Percentiles rank a stretch among this genome's conserved stretches.
Evolutionary conservation across 1,284 basidiomycete genomes (phyloP).

Genomic region (Crucibulum cyathiforme): DNA sequence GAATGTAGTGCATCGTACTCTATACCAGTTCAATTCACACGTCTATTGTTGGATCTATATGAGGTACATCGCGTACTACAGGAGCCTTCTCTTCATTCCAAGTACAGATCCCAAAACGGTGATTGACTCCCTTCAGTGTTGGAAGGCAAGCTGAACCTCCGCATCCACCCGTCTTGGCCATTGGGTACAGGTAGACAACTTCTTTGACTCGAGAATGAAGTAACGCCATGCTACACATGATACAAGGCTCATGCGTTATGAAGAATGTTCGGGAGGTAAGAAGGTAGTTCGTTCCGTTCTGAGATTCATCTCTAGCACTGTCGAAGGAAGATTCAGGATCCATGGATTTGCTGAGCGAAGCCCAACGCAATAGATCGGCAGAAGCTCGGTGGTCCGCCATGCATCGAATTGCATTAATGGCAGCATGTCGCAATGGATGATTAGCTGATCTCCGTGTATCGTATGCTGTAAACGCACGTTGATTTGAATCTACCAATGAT

Average conservation of each 20-base stretch:
- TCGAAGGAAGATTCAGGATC: conserved; percentile 14
- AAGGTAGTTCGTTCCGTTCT: conserved; percentile 82
- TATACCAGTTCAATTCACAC: conserved; percentile 35
- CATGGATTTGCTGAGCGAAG: conserved; percentile 6
- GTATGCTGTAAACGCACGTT: conserved; percentile 56
- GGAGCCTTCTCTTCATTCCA: conserved; percentile 51
- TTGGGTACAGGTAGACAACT: conserved; percentile 76
- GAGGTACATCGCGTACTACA: conserved; percentile 27
- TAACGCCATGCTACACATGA: conserved; percentile 96
- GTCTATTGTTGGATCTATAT: conserved; percentile 47
- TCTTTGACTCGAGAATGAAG: conserved; percentile 90
- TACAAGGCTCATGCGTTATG: conserved; percentile 91
- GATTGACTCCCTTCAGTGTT: conserved; percentile 80
- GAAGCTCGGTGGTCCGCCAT: conserved; percentile 66
- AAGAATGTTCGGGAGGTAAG: conserved; percentile 85
- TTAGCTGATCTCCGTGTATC: conserved; percentile 73
- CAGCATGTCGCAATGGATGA: conserved; percentile 86
- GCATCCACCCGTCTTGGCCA: conserved; percentile 78
- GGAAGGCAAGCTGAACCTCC: conserved; percentile 76
- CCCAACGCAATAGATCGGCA: neutral
- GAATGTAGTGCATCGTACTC: neutral
- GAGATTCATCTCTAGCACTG: conserved; percentile 18
- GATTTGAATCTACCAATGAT: conserved; percentile 2
- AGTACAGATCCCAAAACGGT: conserved; percentile 73
- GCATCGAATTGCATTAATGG: conserved; percentile 76